Conservation (phyloP, 805 yeast species). For the Cyberlindnera euphorbiiphila region DNA sequence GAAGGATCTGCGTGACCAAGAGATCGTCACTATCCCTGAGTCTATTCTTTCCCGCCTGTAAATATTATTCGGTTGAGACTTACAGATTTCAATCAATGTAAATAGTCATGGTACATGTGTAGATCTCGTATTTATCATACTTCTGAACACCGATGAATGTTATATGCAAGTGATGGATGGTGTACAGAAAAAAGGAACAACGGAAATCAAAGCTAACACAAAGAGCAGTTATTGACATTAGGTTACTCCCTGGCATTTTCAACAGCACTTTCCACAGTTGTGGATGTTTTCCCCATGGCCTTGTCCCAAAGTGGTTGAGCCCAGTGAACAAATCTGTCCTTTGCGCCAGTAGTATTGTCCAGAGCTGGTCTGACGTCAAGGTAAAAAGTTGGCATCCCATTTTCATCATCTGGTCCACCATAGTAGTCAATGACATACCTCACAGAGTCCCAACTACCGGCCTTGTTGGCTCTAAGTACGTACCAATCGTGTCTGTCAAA, state of each 20-base stretch:
- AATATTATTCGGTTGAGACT: too few species aligned
- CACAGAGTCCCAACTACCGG: slow-evolving; percentile 59
- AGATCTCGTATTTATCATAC: too few species aligned
- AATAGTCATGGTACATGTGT: too few species aligned
- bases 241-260: slow-evolving; percentile 7
- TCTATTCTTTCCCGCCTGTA: slow-evolving; percentile 10
- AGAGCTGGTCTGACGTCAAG: slow-evolving; percentile 95
- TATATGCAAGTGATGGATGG: not conserved
- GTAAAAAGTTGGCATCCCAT: slow-evolving; percentile 87
- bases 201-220: slow-evolving; percentile 1
- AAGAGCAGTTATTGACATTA: too few species aligned
- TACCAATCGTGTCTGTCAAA: slow-evolving; percentile 99
- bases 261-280: slow-evolving; percentile 5
- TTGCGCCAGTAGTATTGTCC: slow-evolving; percentile 59
- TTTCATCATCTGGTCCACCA: slow-evolving; percentile 88
- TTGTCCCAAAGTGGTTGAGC: slow-evolving; percentile 60
- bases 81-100: too few species aligned
- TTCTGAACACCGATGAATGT: not conserved
- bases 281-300: slow-evolving; percentile 44
- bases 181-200: not conserved
- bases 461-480: slow-evolving; percentile 60
- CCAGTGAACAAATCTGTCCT: slow-evolving; percentile 70
- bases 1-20: slow-evolving; percentile 3
- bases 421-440: slow-evolving; percentile 95
- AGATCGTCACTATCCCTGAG: slow-evolving; percentile 20